Evolutionary conservation across 495 filamentous ascomycete genomes (phyloP).

Genomic region (Sabuloglossum arenarium): DNA sequence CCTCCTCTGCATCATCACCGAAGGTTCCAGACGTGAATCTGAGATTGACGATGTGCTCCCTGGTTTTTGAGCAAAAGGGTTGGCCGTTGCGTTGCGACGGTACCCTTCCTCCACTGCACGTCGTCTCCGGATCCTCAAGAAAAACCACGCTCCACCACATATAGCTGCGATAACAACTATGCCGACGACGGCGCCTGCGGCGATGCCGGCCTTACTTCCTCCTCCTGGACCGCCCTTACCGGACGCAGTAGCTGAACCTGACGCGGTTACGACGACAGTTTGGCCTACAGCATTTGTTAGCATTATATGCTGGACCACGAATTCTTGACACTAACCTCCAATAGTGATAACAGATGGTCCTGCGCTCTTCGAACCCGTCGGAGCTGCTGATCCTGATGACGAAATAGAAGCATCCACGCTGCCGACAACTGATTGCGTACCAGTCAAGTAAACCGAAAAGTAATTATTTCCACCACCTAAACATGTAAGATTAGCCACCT

Average conservation of each 20-base stretch:
- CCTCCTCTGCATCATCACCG: constrained; percentile 61
- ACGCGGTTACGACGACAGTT: constrained; percentile 16
- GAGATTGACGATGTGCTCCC: constrained; percentile 36
- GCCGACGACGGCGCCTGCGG: constrained; percentile 72
- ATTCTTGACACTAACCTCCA: constrained; percentile 5
- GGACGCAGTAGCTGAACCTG: constrained; percentile 6
- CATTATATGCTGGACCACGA: neutral
- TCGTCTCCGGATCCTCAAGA: constrained; percentile 51
- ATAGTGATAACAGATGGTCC: constrained; percentile 11
- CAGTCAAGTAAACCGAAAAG: constrained; percentile 16
- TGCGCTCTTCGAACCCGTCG: neutral
- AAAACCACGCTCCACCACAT: constrained; percentile 50
- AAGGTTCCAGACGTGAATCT: constrained; percentile 76
- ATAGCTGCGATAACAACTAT: constrained; percentile 47
- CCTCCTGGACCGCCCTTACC: constrained; percentile 7
- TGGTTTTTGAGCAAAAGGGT: constrained; percentile 42
- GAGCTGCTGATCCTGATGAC: constrained; percentile 10
- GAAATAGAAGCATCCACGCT: constrained; percentile 10
- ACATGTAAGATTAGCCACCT: neutral
- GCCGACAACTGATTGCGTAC: constrained; percentile 11
- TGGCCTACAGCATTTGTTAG: constrained; percentile 5
- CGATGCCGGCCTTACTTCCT: constrained; percentile 56
- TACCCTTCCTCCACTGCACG: constrained; percentile 62
- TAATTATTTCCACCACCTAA: constrained; percentile 31
- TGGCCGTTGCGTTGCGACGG: constrained; percentile 48